Evolutionary conservation across 2,329 filamentous ascomycete genomes (phyloP).

Genomic region (Colletotrichum somersetense): DNA sequence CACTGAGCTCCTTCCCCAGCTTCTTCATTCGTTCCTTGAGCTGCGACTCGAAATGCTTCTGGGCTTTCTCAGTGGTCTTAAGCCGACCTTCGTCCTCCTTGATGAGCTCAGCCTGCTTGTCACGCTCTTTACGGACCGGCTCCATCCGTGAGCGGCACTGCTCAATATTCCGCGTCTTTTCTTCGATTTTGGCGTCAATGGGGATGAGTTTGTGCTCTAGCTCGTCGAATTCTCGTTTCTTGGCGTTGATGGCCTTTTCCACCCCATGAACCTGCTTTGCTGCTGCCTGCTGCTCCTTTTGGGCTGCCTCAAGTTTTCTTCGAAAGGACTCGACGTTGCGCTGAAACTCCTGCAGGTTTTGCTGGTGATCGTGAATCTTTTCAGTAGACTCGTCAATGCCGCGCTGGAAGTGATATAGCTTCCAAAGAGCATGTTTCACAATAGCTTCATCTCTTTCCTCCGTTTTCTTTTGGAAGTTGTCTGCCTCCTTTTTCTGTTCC

Average conservation of each 20-base stretch:
- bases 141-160: constrained; percentile 76
- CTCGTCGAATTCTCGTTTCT: constrained; percentile 89
- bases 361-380: constrained; percentile 92
- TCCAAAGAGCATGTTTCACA: constrained; percentile 95
- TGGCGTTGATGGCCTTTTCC: constrained; percentile 87
- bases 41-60: constrained; percentile 88
- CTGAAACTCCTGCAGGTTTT: constrained; percentile 92
- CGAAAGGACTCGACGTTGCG: constrained; percentile 90
- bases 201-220: constrained; percentile 88
- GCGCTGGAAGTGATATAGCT: constrained; percentile 93
- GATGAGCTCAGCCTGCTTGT: constrained; percentile 76
- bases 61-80: constrained; percentile 87
- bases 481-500: constrained; percentile 95
- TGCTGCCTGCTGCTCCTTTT: constrained; percentile 84
- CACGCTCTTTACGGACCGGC: constrained; percentile 80
- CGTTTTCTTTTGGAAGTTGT: constrained; percentile 91
- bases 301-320: constrained; percentile 81
- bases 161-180: constrained; percentile 78
- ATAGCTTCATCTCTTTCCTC: constrained; percentile 92
- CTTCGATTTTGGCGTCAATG: constrained; percentile 90
- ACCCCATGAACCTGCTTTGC: constrained; percentile 81
- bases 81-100: constrained; percentile 85
- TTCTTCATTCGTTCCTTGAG: constrained; percentile 88
- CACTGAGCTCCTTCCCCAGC: constrained; percentile 87
- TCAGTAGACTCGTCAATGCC: constrained; percentile 92